phyloP scores from a whole-genome alignment of 164 flowering plant genomes.

The Umbellularia californica region DNA sequence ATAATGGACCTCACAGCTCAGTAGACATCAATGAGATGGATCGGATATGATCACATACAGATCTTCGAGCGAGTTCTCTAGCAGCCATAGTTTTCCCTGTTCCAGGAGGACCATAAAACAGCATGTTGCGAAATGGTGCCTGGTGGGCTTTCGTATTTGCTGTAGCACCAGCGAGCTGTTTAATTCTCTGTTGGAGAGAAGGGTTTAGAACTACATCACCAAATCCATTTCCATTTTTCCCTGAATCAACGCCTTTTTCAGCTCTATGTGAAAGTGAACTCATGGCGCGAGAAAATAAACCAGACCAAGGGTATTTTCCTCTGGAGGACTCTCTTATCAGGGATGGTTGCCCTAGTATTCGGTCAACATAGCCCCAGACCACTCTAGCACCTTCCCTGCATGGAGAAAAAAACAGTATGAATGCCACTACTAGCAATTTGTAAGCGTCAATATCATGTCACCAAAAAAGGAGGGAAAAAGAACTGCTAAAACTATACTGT shows the following conservation, averaged over 20 bases:
- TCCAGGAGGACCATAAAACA: constrained; percentile 98
- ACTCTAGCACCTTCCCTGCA: constrained; percentile 98
- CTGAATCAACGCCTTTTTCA: constrained; percentile 29
- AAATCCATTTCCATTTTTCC: constrained; percentile 60
- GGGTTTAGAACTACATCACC: constrained; percentile 90
- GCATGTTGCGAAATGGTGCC: constrained; percentile 96
- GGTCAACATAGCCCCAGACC: constrained; percentile 90
- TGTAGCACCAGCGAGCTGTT: constrained; percentile 88
- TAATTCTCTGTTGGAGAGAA: constrained; percentile 74
- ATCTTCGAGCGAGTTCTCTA: constrained; percentile 86
- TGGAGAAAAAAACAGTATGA: not conserved
- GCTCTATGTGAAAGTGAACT: constrained; percentile 36
- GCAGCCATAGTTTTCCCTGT: constrained; percentile 99
- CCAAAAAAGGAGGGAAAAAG: not conserved
- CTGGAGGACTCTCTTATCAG: constrained; percentile 92
- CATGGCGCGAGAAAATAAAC: constrained; percentile 53
- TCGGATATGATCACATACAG: constrained; percentile 42
- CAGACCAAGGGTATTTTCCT: constrained; percentile 98
- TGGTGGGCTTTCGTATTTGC: constrained; percentile 93
- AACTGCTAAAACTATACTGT: not conserved
- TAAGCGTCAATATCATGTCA: not conserved
- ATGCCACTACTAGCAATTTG: not conserved
- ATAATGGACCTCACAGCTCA: not conserved
- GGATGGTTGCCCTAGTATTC: constrained; percentile 97
- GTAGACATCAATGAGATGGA: not conserved